A percentile compares a stretch with the other conserved stretches of the same genome.
Evolutionary conservation across 306 rosid species (phyloP).

Genomic region (Pueraria montana): DNA sequence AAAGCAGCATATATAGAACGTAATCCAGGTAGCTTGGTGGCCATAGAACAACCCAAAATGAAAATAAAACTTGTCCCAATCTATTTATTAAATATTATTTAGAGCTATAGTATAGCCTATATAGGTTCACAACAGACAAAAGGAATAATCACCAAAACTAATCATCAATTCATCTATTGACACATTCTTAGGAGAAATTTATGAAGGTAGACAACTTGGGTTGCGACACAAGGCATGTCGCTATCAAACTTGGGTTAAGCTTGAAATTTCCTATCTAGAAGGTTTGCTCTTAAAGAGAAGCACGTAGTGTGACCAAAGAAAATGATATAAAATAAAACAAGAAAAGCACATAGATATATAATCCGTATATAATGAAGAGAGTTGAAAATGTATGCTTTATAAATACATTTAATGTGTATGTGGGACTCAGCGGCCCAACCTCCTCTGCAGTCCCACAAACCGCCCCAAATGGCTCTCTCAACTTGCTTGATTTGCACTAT

Average conservation of each 20-base stretch:
- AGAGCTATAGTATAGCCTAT: background rate
- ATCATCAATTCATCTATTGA: slow-evolving; percentile 55
- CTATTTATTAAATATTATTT: slow-evolving; percentile 18
- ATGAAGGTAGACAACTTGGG: slow-evolving; percentile 52
- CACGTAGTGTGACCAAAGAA: slow-evolving; percentile 10
- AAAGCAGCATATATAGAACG: background rate
- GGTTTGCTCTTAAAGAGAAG: slow-evolving; percentile 37
- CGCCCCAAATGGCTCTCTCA: slow-evolving; percentile 71
- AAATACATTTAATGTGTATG: slow-evolving; percentile 63
- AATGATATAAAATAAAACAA: background rate
- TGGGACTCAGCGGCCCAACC: slow-evolving; percentile 69
- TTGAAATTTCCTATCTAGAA: slow-evolving; percentile 54
- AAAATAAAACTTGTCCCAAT: slow-evolving; percentile 26
- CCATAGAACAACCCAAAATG: slow-evolving; percentile 21
- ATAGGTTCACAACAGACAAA: slow-evolving; percentile 55
- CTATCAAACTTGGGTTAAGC: slow-evolving; percentile 51
- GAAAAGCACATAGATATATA: slow-evolving; percentile 34
- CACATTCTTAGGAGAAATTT: slow-evolving; percentile 46
- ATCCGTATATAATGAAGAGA: slow-evolving; percentile 47
- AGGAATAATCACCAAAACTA: slow-evolving; percentile 50
- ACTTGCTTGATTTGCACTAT: slow-evolving; percentile 81
- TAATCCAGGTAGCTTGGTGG: slow-evolving; percentile 24
- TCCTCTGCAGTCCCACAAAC: slow-evolving; percentile 82
- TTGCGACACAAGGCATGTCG: slow-evolving; percentile 61
- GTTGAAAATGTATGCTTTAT: slow-evolving; percentile 60